Conservation (phyloP, 768 basidiomycete species). For the Kwoniella sp. region DNA sequence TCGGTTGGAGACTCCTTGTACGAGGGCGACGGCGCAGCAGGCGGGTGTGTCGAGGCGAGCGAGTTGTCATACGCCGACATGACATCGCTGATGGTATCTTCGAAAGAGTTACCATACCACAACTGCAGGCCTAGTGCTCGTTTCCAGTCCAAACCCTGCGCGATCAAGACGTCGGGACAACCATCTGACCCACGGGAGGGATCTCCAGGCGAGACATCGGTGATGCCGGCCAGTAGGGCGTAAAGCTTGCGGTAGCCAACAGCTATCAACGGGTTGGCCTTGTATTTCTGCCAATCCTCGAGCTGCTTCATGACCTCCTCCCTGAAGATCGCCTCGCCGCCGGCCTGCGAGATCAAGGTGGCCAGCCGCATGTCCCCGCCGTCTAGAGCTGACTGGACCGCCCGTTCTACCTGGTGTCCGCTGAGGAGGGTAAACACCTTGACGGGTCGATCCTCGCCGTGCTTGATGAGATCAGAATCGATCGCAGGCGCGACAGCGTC, state of each 20-base stretch:
- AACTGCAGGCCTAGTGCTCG: constrained; percentile 81
- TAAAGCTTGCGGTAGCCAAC: constrained; percentile 72
- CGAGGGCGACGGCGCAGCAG: constrained; percentile 43
- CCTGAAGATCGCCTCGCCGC: constrained; percentile 69
- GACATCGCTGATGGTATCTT: constrained; percentile 64
- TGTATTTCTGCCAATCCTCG: constrained; percentile 74
- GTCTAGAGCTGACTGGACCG: constrained; percentile 68
- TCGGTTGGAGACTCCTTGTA: constrained; percentile 34
- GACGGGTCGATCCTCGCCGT: constrained; percentile 51
- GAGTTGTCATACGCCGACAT: constrained; percentile 58
- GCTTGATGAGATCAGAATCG: constrained; percentile 63
- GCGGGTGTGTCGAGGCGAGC: constrained; percentile 51
- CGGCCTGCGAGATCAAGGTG: constrained; percentile 74
- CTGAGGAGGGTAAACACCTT: constrained; percentile 73
- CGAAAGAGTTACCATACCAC: constrained; percentile 71
- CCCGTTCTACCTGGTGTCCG: constrained; percentile 81
- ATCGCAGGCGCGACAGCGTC: constrained; percentile 65
- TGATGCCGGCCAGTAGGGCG: constrained; percentile 73
- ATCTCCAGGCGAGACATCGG: constrained; percentile 57
- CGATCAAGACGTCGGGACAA: constrained; percentile 58
- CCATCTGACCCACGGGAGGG: constrained; percentile 57
- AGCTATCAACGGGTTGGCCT: constrained; percentile 65
- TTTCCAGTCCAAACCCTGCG: constrained; percentile 85
- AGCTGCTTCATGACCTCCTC: constrained; percentile 71
- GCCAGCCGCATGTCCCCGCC: constrained; percentile 78